Base-by-base conservation (phyloP, 2,329 filamentous ascomycete species). In the Diaporthe citriasiana region DNA sequence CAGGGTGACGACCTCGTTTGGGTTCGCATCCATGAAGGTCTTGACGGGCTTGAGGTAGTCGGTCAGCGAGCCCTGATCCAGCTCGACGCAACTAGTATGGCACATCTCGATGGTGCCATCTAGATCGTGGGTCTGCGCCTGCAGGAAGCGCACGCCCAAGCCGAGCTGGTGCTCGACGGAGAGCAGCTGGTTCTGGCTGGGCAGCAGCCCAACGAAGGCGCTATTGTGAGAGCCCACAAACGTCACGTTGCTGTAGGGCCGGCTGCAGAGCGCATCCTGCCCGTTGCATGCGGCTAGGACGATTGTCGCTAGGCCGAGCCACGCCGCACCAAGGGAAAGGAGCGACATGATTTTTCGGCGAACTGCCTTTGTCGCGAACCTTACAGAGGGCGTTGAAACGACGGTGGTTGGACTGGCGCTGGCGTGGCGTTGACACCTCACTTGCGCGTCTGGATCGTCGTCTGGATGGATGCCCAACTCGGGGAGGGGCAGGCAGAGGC, bases 221-320 rank as follows among this genome's bases (percentile, higher is more conserved):
- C 88, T 89, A 82, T 94, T 88, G 82, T 94, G 92, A 9, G 92
- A 86, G 33, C 91, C 92, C 25, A 92, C 82, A 74, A 89, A 88
- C n/a, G 88, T 88, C 71, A 93, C 81, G 50, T 91, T 86, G 75
- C 89, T 89, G 82, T 92, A 93, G 55, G 80, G 82, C 51, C 88
- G 87, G 63, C 81, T 79, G 82, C 91, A 93, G 71, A 90, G 88
- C 51, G 85, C 85, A 1, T 86, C 78, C 70, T 87, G 84, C 75
- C 90, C 90, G 79, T 93, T 93, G 83, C 91, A 93, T 8, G 84
- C 55, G 30, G 51, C 63, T n/a, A 25, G 57, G 40, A 22, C 73
- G 6, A 53, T 9, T 22, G 71, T 65, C 63, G 71, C 73, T 22
- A 75, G 65, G 22, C 45, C 47, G 47, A 71, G 56, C 55, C 42